phyloP scores from a whole-genome alignment of 345 rosid genomes.

The Pugionium dolabratum region DNA sequence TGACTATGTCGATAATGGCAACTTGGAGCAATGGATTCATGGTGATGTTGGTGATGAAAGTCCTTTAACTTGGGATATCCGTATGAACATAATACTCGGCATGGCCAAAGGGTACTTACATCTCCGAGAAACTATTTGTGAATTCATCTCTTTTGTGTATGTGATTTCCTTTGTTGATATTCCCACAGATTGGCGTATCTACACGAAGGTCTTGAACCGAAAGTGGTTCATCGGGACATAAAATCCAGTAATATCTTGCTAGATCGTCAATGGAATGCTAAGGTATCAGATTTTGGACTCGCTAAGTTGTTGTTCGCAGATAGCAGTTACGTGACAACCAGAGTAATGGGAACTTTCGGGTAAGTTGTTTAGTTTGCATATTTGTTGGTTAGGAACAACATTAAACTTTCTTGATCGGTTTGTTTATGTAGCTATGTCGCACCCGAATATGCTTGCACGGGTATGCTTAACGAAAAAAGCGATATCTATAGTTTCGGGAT shows the following conservation, averaged over 20 bases:
- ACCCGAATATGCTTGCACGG: conserved; percentile 51
- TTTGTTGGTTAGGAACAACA: no score
- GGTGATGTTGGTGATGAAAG: conserved; percentile 90
- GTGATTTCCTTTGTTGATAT: background rate
- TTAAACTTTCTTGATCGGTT: conserved; percentile 16
- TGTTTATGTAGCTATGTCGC: conserved; percentile 51
- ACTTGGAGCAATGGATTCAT: conserved; percentile 48
- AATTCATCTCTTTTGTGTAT: background rate
- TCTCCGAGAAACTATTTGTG: background rate
- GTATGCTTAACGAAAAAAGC: conserved; percentile 93
- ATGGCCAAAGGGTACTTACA: conserved; percentile 77
- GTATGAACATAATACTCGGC: conserved; percentile 75
- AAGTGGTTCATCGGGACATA: no score
- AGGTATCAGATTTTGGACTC: conserved; percentile 56
- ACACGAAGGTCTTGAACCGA: no score
- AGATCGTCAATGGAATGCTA: no score
- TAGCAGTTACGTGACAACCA: conserved; percentile 77
- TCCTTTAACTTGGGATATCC: conserved; percentile 37
- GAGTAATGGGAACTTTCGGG: no score
- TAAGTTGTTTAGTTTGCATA: no score
- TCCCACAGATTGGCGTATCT: conserved; percentile 59
- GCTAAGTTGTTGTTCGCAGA: conserved; percentile 89
- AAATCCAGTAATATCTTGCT: no score
- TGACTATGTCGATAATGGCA: no score
- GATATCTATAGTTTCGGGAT: conserved; percentile 36